phyloP scores from a whole-genome alignment of 192 early-diverging fungal genomes.

The Dispira parvispora region DNA sequence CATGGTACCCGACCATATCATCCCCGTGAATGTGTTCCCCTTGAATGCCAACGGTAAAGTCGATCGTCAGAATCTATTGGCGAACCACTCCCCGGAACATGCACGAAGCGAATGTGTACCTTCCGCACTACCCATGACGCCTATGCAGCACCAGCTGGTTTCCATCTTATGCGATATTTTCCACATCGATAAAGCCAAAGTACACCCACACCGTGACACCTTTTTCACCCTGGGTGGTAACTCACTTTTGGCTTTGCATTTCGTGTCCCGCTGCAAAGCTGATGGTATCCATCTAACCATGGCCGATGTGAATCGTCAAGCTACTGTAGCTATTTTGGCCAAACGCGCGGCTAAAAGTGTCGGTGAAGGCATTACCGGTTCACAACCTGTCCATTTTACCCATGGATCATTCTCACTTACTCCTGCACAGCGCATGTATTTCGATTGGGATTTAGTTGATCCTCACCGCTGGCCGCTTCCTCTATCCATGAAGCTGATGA shows the following conservation, averaged over 20 bases:
- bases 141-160: no score
- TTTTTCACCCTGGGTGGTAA: constrained; percentile 11
- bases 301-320: background rate
- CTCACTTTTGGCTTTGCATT: background rate
- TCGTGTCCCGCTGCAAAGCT: background rate
- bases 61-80: background rate
- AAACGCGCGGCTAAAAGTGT: background rate
- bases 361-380: background rate
- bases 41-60: background rate
- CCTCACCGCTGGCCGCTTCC: background rate
- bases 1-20: background rate
- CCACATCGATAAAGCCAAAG: no score
- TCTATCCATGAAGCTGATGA: background rate
- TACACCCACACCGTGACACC: background rate
- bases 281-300: background rate
- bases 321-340: background rate
- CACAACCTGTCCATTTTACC: background rate
- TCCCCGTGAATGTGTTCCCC: background rate
- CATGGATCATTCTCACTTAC: background rate
- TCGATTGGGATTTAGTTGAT: background rate
- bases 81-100: background rate
- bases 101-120: no score
- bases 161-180: no score
- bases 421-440: background rate
- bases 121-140: no score